Percentiles rank a stretch among this genome's conserved stretches.
phyloP scores from a whole-genome alignment of 1,284 basidiomycete species.

The Ganoderma boninense region DNA sequence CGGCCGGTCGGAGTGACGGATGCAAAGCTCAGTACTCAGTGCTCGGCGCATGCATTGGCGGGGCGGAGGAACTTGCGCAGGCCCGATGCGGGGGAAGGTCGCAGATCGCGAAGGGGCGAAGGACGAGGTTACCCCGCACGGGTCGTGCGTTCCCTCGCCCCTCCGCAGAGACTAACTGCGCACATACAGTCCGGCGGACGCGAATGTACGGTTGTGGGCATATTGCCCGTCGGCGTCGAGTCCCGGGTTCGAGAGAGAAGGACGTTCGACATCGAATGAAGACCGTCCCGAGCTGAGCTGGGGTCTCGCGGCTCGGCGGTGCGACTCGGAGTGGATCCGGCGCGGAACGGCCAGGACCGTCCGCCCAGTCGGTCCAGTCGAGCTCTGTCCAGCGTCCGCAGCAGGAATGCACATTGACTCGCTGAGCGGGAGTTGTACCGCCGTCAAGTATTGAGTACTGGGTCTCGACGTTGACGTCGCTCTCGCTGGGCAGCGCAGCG shows the following conservation, averaged over 20 bases:
- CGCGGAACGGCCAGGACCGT: not conserved
- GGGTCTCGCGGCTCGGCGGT: too few species aligned
- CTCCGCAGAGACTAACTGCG: not conserved
- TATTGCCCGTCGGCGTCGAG: not conserved
- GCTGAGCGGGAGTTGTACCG: too few species aligned
- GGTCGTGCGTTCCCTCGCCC: not conserved
- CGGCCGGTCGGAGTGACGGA: not conserved
- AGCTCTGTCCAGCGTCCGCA: too few species aligned
- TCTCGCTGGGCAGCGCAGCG: too few species aligned
- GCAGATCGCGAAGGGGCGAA: not conserved
- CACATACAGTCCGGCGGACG: not conserved
- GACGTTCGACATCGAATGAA: too few species aligned
- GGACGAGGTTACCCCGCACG: conserved; percentile 14
- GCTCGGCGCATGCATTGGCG: not conserved
- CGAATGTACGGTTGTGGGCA: not conserved
- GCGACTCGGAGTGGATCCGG: not conserved
- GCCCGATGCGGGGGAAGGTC: not conserved
- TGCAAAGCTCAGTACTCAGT: not conserved
- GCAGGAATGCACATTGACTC: too few species aligned
- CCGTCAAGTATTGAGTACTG: too few species aligned
- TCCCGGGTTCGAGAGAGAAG: not conserved
- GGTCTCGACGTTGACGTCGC: too few species aligned
- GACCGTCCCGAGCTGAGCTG: too few species aligned
- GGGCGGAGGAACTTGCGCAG: not conserved
- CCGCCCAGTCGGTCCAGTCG: too few species aligned